These are phyloP conservation scores for Micractinium sp. DNA, from an alignment of 139 green algal species.

Conservation along the genomic window DNA sequence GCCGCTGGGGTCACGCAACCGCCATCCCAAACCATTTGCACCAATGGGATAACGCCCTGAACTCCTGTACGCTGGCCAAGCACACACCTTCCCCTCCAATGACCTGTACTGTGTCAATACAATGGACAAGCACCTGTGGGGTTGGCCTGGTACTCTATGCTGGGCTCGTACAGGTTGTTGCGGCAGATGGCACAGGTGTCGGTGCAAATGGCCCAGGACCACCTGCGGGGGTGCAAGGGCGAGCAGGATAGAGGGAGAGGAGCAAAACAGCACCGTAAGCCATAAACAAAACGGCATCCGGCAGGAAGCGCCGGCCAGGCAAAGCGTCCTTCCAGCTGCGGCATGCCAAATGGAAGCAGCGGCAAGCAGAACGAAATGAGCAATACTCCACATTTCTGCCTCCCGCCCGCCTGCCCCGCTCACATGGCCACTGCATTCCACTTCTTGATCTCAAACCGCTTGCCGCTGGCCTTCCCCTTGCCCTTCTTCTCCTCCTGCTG, in stretches of 20 bases:
- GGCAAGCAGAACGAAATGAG: no score
- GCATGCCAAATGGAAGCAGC: not conserved
- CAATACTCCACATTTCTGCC: not conserved
- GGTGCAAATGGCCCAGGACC: constrained; percentile 96
- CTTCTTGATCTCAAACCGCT: constrained; percentile 96
- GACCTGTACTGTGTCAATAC: not conserved
- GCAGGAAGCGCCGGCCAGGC: not conserved
- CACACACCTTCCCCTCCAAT: no score
- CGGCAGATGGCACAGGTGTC: constrained; percentile 97
- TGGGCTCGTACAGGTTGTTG: constrained; percentile 98
- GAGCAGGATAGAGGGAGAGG: not conserved
- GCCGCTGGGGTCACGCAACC: no score
- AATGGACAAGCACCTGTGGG: constrained; percentile 74
- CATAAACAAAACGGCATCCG: not conserved
- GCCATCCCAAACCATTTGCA: no score
- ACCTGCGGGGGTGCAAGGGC: constrained; percentile 4
- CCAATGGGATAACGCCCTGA: no score
- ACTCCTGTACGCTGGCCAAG: no score
- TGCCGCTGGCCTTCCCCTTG: constrained; percentile 46
- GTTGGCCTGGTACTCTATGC: constrained; percentile 98
- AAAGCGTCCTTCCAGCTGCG: no score
- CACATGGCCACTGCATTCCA: constrained; percentile 98
- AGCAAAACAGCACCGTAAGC: not conserved
- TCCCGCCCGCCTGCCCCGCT: not conserved
- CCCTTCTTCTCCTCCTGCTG: constrained; percentile 43